These are phyloP conservation scores for Vicia sativa DNA, from an alignment of 306 rosid species.

Conservation along the genomic window DNA sequence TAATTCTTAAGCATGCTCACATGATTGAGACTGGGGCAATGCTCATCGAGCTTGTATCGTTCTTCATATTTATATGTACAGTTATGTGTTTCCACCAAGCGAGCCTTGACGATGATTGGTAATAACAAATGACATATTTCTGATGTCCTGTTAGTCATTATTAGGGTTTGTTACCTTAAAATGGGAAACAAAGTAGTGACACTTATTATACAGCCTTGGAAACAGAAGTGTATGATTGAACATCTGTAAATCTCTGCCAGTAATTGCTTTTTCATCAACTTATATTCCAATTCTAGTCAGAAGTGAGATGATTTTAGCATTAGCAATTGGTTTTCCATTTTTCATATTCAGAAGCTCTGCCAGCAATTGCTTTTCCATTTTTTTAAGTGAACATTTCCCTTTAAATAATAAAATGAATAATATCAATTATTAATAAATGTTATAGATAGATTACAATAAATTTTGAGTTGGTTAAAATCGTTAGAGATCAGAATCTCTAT, in stretches of 20 bases:
- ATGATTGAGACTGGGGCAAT: slow-evolving; percentile 94
- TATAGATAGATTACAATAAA: too few species aligned
- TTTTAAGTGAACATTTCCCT: too few species aligned
- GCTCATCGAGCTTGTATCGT: slow-evolving; percentile 91
- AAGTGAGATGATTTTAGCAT: neutral
- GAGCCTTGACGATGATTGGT: slow-evolving; percentile 96
- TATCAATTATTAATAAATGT: too few species aligned
- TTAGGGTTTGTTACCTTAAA: slow-evolving; percentile 22
- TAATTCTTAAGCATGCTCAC: slow-evolving; percentile 86
- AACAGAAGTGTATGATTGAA: slow-evolving; percentile 26
- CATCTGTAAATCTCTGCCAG: slow-evolving; percentile 48
- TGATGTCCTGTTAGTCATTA: slow-evolving; percentile 27
- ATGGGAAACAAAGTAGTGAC: slow-evolving; percentile 24
- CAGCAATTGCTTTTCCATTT: too few species aligned
- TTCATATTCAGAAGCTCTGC: too few species aligned
- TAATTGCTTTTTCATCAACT: neutral
- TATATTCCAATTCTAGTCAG: neutral
- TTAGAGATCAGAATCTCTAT: too few species aligned
- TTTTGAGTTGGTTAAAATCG: too few species aligned
- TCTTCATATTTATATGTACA: slow-evolving; percentile 87
- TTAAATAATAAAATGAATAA: too few species aligned
- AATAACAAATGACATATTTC: slow-evolving; percentile 30
- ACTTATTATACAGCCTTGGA: slow-evolving; percentile 22
- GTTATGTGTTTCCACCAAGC: slow-evolving; percentile 94
- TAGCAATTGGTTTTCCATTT: neutral